Base-by-base conservation (phyloP, 2,329 filamentous ascomycete species). In the Cordyceps pruinosa region DNA sequence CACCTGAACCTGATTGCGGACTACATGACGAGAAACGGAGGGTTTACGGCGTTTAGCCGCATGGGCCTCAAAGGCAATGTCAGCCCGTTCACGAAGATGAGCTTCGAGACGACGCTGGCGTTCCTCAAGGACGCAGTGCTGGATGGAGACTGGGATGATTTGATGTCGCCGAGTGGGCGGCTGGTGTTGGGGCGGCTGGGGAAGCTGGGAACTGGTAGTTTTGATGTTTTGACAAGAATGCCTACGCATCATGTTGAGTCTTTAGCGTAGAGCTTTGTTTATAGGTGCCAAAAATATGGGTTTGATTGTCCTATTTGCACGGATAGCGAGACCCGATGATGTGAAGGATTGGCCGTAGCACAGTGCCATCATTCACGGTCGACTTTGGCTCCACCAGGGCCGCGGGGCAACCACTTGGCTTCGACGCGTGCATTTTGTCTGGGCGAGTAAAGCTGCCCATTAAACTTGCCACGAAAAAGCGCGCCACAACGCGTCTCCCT, bases 11-110 rank as follows among this genome's bases (percentile, higher is more conserved):
- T 99, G 63, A 97, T 99, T 65, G 93, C 89, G 47, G 94, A 99
- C 71, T 90, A 90, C 71, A 99, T 99, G 94, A 99, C 94, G n/a
- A 83, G 93, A 54, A 87, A 86, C 59, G 94, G 94, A 63, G 86
- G 84, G 2, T 99, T 95, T 75, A 88, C 86, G 48, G 87, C 94
- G 1, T 99, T 99, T 76, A 96, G 90, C 73, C 88, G 94, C 49
- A 95, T 89, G 68, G 94, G 93, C 1, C 77, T 99, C 60, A 86
- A 85, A 68, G 86, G 89, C 62, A 92, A 90, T 66, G 87, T 93
- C 28, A 92, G 87, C 63, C 91, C 94, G 0, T 93, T 99, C 65
- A 93, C 94, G 74, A 97, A 97, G 81, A 97, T 97, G 93, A 96
- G 90, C 71, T 99, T 97, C 75, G 94, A 99, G 81, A 99, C 94